Conservation (phyloP, 163 green algal genomes). For the Volvox carteri region DNA sequence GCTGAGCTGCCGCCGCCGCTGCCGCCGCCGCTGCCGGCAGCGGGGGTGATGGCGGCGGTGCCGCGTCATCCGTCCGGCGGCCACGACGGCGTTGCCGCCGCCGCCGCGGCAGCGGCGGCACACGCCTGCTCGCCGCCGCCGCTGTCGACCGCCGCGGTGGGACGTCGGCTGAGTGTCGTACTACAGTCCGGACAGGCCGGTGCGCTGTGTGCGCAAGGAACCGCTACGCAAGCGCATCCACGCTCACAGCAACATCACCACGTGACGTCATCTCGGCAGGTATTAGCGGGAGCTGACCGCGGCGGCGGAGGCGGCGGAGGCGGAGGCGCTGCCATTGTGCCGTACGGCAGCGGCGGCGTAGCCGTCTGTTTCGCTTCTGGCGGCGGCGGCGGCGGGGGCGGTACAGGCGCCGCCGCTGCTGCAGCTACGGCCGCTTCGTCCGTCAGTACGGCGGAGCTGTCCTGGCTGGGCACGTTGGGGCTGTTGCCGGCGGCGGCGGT, state of each 20-base stretch:
- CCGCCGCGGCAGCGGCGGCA: background rate
- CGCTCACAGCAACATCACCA: no score
- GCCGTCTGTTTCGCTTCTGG: no score
- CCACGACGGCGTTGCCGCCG: background rate
- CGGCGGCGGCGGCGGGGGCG: background rate
- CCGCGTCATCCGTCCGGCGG: background rate
- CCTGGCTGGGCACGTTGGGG: constrained; percentile 22
- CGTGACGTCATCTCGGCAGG: background rate
- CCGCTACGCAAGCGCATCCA: no score
- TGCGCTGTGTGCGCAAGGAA: no score
- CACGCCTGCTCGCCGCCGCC: background rate
- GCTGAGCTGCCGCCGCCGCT: constrained; percentile 24
- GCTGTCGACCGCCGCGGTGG: background rate
- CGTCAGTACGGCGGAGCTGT: background rate
- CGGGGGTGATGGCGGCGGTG: no score
- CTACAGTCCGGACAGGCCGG: no score
- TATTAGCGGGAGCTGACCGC: background rate
- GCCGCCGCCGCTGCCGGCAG: background rate
- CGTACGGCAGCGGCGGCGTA: background rate
- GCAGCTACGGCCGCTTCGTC: background rate
- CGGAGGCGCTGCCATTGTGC: background rate
- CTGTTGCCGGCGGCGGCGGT: background rate
- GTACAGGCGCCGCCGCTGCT: background rate
- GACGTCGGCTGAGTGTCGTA: background rate
- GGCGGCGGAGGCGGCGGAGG: background rate